Percentiles rank a stretch among this genome's conserved stretches.
Conservation (phyloP, 768 basidiomycete genomes). For the Hypholoma fasciculare region DNA sequence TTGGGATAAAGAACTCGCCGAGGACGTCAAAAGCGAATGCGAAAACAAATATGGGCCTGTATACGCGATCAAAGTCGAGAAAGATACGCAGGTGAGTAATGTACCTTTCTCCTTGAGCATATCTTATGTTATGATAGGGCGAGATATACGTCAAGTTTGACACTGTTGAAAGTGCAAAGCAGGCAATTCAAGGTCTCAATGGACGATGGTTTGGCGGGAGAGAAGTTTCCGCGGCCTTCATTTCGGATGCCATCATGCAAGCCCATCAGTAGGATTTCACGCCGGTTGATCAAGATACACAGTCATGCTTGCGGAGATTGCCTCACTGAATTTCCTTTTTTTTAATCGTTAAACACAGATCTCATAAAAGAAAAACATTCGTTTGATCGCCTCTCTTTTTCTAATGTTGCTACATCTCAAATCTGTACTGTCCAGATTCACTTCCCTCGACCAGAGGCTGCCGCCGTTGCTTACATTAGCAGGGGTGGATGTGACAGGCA, state of each 20-base stretch:
- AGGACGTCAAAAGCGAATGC: constrained; percentile 95
- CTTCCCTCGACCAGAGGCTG: constrained; percentile 9
- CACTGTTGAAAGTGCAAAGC: constrained; percentile 73
- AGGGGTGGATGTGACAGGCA: constrained; percentile 33
- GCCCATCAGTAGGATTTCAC: constrained; percentile 65
- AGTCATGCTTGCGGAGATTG: constrained; percentile 10
- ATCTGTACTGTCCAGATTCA: constrained; percentile 24
- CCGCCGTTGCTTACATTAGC: constrained; percentile 14
- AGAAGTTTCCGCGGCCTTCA: constrained; percentile 84
- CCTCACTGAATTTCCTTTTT: constrained; percentile 35
- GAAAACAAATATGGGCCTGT: constrained; percentile 90
- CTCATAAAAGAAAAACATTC: constrained; percentile 23
- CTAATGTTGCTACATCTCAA: constrained; percentile 25
- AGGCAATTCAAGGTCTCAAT: constrained; percentile 87
- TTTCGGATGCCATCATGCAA: constrained; percentile 93
- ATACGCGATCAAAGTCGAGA: constrained; percentile 88
- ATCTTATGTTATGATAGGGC: constrained; percentile 52
- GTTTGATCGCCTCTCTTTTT: constrained; percentile 34
- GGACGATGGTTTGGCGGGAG: constrained; percentile 97
- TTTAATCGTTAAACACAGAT: constrained; percentile 23
- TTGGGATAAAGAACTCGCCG: constrained; percentile 95
- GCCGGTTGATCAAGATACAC: constrained; percentile 12
- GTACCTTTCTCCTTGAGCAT: background rate
- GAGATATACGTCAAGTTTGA: constrained; percentile 97
- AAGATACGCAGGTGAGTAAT: constrained; percentile 77